Evolutionary conservation across 495 filamentous ascomycete genomes (phyloP), one percentile per base, ranked within the genome.

Genomic region (Hypomontagnella submonticulosa): DNA sequence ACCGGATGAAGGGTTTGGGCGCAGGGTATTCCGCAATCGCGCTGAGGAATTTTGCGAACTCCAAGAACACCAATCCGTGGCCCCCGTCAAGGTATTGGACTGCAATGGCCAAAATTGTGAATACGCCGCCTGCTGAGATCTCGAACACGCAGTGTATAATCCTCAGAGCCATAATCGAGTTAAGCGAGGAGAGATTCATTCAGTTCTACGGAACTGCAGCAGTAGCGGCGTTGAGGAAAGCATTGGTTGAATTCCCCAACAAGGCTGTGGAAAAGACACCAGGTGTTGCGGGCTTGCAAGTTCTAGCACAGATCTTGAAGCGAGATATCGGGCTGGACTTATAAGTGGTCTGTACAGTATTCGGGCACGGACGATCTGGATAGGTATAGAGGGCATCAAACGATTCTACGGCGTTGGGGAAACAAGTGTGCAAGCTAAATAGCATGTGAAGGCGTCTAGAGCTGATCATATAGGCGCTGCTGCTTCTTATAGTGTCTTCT

Each of bases 81-180:
- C 91, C 93, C 0, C 89, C 90, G 40, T 80, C 80, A 19, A 80
- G 92, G 19, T 97, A 92, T 76, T 99, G 95, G 95, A 72, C 78
- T 8, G 79, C 88, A 0, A 76, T 97, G 67, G 84, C 91, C 3
- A 82, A 80, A 34, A 89, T 97, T 43, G 74, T 91, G 65, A 90
- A 90, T 70, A 88, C 91, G 0, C 88, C 92, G 0, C 58, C 86
- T 0, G 63, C 75, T 2, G 83, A 91, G 44, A 79, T 92, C 10
- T 89, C 87, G 18, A 83, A 89, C 41, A 96, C 90, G 0, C 96
- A 98, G 52, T 87, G 89, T 57, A 80, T 90, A 15, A 84, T 94
- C 3, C 83, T 99, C 7, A 87, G 90, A 50, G 83, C 87, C 0
- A 87, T 98, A 84, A 79, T 97, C 9, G 84, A 90, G 19, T 82